A percentile compares a stretch with the other conserved stretches of the same genome.
phyloP scores from a whole-genome alignment of 2,329 filamentous ascomycete genomes.

The Fusarium goolgardi region DNA sequence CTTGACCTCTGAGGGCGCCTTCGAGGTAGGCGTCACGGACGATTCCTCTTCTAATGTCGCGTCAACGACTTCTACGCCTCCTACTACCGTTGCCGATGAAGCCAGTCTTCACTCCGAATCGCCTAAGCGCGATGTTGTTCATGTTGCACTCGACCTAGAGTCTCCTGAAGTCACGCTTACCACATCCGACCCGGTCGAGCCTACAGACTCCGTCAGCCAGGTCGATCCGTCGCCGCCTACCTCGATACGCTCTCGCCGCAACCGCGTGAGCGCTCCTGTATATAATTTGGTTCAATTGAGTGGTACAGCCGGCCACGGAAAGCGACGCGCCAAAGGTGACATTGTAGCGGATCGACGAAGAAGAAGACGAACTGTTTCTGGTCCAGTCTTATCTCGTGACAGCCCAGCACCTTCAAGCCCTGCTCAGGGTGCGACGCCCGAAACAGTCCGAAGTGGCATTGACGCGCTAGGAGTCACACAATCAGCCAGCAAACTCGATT shows the following conservation, averaged over 20 bases:
- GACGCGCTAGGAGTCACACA: conserved; percentile 61
- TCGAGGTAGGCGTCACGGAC: conserved; percentile 43
- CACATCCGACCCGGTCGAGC: conserved; percentile 22
- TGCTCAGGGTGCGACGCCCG: conserved; percentile 29
- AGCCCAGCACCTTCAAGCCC: conserved; percentile 22
- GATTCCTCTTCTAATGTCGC: conserved; percentile 64
- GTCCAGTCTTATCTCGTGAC: conserved; percentile 46
- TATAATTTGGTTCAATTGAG: conserved; percentile 75
- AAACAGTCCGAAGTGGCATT: conserved; percentile 53
- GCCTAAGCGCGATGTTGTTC: conserved; percentile 55
- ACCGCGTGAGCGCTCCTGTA: conserved; percentile 66
- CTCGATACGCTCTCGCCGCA: conserved; percentile 62
- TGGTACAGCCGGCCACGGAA: conserved; percentile 71
- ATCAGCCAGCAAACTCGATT: conserved; percentile 55
- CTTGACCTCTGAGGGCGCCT: conserved; percentile 51
- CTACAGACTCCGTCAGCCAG: conserved; percentile 20
- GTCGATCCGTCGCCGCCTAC: conserved; percentile 35
- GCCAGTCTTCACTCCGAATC: conserved; percentile 65
- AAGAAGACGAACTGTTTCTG: conserved; percentile 60
- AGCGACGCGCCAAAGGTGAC: conserved; percentile 65
- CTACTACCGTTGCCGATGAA: conserved; percentile 73
- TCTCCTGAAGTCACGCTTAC: conserved; percentile 41
- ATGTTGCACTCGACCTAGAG: conserved; percentile 49
- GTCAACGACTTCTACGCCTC: conserved; percentile 71
- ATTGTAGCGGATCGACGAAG: conserved; percentile 58